A percentile compares a stretch with the other conserved stretches of the same genome.
phyloP scores from a whole-genome alignment of 2,329 filamentous ascomycete species.

The Trichoderma guizhouense region DNA sequence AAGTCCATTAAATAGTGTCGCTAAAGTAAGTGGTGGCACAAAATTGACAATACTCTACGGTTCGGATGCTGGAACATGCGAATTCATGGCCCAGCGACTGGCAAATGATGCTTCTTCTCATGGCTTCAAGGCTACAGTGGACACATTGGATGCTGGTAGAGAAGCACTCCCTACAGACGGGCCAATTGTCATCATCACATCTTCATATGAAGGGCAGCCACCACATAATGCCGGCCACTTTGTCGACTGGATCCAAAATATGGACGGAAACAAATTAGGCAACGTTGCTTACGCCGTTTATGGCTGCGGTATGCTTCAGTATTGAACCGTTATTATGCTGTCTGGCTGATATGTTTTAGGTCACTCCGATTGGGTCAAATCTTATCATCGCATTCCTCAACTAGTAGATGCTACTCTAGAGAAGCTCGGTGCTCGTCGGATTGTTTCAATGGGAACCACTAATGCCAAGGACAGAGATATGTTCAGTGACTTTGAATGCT shows the following conservation, averaged over 20 bases:
- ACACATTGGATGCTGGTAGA: conserved; percentile 50
- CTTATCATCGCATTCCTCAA: neutral
- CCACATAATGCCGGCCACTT: conserved; percentile 64
- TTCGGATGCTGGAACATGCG: neutral
- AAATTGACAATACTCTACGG: neutral
- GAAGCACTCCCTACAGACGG: conserved; percentile 51
- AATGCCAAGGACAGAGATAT: conserved; percentile 5
- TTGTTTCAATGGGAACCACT: neutral
- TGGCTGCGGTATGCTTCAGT: neutral
- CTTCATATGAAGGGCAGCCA: conserved; percentile 65
- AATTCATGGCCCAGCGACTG: neutral
- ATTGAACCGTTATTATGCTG: neutral
- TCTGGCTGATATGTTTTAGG: neutral
- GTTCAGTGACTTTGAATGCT: neutral
- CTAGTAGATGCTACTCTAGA: neutral
- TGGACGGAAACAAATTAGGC: neutral
- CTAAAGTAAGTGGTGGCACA: neutral
- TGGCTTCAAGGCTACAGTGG: neutral
- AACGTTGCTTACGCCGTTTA: neutral
- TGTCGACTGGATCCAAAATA: conserved; percentile 47
- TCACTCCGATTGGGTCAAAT: conserved; percentile 5
- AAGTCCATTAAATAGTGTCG: neutral
- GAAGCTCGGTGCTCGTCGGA: neutral
- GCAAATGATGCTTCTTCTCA: neutral
- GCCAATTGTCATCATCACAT: conserved; percentile 58